A percentile compares a stretch with the other conserved stretches of the same genome.
These are phyloP conservation scores for Vitis riparia DNA, from an alignment of 164 flowering plant genomes.

Conservation along the genomic window DNA sequence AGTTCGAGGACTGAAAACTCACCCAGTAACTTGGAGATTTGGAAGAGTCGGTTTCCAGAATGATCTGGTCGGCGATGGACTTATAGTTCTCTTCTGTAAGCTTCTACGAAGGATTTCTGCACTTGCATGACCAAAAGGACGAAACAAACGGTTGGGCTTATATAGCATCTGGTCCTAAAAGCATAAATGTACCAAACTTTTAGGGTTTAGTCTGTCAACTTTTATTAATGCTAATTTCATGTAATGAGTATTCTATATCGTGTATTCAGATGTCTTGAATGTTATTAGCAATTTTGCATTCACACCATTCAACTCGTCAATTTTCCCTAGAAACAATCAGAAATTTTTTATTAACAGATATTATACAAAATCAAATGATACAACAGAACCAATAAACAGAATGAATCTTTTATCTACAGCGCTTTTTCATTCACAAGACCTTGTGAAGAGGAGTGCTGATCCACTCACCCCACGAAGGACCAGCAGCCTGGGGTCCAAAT, in stretches of 20 bases:
- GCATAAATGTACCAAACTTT: background rate
- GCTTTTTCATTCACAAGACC: slow-evolving; percentile 37
- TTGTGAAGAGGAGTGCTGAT: slow-evolving; percentile 71
- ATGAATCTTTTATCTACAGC: slow-evolving; percentile 19
- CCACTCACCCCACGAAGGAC: slow-evolving; percentile 76
- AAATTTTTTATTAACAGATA: no score
- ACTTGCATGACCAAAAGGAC: background rate
- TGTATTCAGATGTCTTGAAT: background rate
- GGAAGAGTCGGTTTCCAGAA: background rate
- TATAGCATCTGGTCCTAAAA: background rate
- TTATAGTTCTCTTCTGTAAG: background rate
- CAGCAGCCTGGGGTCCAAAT: slow-evolving; percentile 69
- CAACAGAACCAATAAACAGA: background rate
- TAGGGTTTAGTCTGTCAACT: no score
- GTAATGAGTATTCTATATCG: background rate
- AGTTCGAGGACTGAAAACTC: background rate
- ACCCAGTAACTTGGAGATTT: background rate
- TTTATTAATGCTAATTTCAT: background rate
- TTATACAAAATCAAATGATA: no score
- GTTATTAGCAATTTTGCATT: background rate
- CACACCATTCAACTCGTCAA: no score
- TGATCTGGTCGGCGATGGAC: background rate
- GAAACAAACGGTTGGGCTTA: background rate
- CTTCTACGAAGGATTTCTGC: background rate
- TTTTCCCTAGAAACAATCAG: no score